Base-by-base conservation (phyloP, 2,329 filamentous ascomycete genomes). In the Trichoderma sp. region DNA sequence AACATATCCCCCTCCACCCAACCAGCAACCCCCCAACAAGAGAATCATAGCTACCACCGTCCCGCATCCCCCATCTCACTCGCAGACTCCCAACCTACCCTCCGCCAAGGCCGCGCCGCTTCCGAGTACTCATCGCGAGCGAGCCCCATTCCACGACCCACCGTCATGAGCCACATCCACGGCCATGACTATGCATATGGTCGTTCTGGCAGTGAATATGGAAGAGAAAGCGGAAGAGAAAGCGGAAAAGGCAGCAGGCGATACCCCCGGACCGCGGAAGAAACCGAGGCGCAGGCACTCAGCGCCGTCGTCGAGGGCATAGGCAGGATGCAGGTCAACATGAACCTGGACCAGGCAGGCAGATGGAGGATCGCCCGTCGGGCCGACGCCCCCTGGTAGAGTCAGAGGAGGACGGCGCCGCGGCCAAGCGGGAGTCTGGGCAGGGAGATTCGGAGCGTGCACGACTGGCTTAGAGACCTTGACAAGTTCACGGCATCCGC, bases 331-430 rank as follows among this genome's bases (percentile, higher is more conserved):
- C 67, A 73, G 34, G 71, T 81, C 12, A 69, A 71, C 19, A 79
- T 81, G 75, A 66, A 67, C 34, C 70, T 73, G 68, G 77, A 81
- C 54, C 71, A 76, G 15, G 74, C 72, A 12, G 79, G 78, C 3
- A 73, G 79, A 47, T 81, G 78, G 79, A 74, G 79, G 67, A 78
- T 81, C 58, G 71, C 68, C 44, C 69, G 72, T 26, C 47, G 68
- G 30, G 64, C 64, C 50, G 63, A 67, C 2, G 65, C 63, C 60
- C 61, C 59, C 72, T 72, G 71, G 54, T 69, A 61, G 55, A 21
- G 58, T 60, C 64, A 50, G 50, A 24, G 58, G 19, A 7, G 34
- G 28, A 5, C 56, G 3, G 19, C 17, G 6, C 10, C 15, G 58
- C 34, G 34, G 12, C 30, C 9, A 28, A 19, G 7, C 26, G 17